Percentiles rank a stretch among this genome's conserved stretches.
Evolutionary conservation across 768 basidiomycete species (phyloP).

Genomic region (Hemileccinum rubropunctum): DNA sequence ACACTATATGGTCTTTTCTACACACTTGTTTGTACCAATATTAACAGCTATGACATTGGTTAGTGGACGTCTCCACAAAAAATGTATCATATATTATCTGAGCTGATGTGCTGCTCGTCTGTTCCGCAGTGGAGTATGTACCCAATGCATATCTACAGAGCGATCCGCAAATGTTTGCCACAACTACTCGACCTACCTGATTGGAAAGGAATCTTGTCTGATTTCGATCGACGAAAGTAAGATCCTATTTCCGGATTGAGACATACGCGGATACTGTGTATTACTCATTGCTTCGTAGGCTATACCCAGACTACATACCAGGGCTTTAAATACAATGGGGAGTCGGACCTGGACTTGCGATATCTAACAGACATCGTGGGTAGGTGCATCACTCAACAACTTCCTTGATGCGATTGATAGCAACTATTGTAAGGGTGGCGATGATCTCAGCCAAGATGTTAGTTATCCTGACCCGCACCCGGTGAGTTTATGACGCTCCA

Average conservation of each 20-base stretch:
- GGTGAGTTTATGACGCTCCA: constrained; percentile 20
- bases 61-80: no score
- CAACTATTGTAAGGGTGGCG: constrained; percentile 36
- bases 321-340: constrained; percentile 24
- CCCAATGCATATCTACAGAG: constrained; percentile 30
- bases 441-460: constrained; percentile 25
- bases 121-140: constrained; percentile 29
- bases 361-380: constrained; percentile 1
- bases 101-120: no score
- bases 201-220: constrained; percentile 25
- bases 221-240: constrained; percentile 36
- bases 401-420: constrained; percentile 38
- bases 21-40: no score
- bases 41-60: no score
- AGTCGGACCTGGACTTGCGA: constrained; percentile 31
- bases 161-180: constrained; percentile 33
- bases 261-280: neutral
- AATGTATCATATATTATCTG: no score
- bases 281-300: constrained; percentile 10
- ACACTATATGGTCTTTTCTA: no score
- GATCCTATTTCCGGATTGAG: neutral
- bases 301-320: constrained; percentile 22
- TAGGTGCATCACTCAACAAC: constrained; percentile 36
- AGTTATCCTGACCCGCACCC: constrained; percentile 23
- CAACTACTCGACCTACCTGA: constrained; percentile 13